Conservation (phyloP, 2,329 filamentous ascomycete species). For the Lachnellula suecica region DNA sequence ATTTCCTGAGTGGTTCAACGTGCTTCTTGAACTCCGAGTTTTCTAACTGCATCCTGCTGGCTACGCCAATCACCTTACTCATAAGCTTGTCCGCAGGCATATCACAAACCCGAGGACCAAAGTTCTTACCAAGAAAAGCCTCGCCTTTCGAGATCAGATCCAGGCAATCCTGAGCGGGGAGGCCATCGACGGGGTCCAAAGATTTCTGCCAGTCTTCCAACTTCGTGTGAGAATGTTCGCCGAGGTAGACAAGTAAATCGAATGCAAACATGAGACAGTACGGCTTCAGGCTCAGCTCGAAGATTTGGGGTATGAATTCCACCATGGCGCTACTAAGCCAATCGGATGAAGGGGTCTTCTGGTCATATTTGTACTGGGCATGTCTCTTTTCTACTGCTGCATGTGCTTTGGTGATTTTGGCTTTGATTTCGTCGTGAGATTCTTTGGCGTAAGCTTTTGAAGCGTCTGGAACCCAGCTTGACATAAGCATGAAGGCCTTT, state of each 20-base stretch:
- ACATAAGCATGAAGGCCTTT: not conserved
- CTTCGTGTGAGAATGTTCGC: not conserved
- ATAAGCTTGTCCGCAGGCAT: not conserved
- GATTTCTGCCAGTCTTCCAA: not conserved
- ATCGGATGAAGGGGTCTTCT: not conserved
- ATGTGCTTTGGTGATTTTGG: not conserved
- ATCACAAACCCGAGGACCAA: not conserved
- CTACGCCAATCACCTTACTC: not conserved
- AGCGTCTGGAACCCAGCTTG: not conserved
- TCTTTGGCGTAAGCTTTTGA: not conserved
- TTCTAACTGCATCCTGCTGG: not conserved
- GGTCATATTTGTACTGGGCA: not conserved
- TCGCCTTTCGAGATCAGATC: not conserved
- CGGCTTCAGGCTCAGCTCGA: not conserved
- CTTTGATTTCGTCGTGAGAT: not conserved
- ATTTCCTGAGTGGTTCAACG: too few species aligned
- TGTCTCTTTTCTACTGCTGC: not conserved
- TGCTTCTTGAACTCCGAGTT: too few species aligned
- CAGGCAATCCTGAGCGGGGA: not conserved
- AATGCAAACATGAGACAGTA: not conserved
- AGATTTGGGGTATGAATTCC: not conserved
- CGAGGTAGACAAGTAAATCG: not conserved
- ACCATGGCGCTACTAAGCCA: not conserved
- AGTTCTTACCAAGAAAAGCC: not conserved
- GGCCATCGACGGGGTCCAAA: not conserved